Percentiles rank a stretch among this genome's conserved stretches.
Conservation (phyloP, 2,329 filamentous ascomycete genomes). For the Nothopassalora personata region DNA sequence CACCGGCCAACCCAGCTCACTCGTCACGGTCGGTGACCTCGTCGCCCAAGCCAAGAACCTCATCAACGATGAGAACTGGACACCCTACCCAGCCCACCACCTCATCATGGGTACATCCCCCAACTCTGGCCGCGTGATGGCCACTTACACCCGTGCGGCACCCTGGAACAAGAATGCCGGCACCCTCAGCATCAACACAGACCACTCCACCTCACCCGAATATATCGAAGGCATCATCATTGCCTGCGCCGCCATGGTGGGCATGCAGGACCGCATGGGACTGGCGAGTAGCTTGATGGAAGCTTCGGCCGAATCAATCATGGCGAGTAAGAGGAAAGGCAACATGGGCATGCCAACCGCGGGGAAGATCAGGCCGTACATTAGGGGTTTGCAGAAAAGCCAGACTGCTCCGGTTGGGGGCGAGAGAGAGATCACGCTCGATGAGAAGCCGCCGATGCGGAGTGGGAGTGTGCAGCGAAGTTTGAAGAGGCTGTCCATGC, state of each 20-base stretch:
- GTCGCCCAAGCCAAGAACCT: neutral
- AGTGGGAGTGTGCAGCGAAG: neutral
- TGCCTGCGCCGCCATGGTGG: conserved; percentile 2
- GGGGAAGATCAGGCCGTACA: neutral
- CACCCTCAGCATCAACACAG: neutral
- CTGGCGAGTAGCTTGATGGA: neutral
- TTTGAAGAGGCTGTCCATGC: neutral
- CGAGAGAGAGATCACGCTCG: neutral
- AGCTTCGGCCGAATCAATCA: neutral
- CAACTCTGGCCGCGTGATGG: neutral
- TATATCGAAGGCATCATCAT: conserved; percentile 7
- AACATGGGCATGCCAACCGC: neutral
- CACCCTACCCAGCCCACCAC: conserved; percentile 1
- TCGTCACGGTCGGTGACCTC: neutral
- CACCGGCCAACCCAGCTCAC: neutral
- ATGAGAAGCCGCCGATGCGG: neutral
- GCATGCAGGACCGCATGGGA: conserved; percentile 6
- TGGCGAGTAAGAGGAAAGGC: neutral
- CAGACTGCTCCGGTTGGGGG: neutral
- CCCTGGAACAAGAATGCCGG: conserved; percentile 2
- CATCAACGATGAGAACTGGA: conserved; percentile 4
- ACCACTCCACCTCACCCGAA: neutral
- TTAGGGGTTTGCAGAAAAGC: neutral
- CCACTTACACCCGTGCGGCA: conserved; percentile 1
- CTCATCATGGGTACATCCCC: neutral